These are phyloP conservation scores for Ogataea nitratoaversa DNA, from an alignment of 805 yeast genomes.

Conservation along the genomic window DNA sequence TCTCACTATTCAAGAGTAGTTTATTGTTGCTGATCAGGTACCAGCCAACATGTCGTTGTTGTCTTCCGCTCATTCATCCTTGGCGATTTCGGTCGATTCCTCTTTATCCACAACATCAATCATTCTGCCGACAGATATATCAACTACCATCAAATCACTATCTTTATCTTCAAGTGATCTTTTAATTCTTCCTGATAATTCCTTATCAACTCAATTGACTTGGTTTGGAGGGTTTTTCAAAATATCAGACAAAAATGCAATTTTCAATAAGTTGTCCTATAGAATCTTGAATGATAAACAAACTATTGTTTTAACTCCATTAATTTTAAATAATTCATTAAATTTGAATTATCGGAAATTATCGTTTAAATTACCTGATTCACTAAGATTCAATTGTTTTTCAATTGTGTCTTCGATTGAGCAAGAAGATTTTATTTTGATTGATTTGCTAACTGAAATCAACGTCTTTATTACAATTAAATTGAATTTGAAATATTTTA, in stretches of 20 bases:
- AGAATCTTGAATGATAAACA: constrained; percentile 10
- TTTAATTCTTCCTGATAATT: background rate
- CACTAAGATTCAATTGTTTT: constrained; percentile 34
- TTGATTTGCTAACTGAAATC: constrained; percentile 51
- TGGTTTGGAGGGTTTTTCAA: constrained; percentile 13
- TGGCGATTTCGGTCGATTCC: constrained; percentile 12
- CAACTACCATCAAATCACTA: constrained; percentile 11
- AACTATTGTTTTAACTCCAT: constrained; percentile 34
- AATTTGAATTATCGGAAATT: constrained; percentile 35
- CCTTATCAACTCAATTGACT: constrained; percentile 4
- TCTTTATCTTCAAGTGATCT: constrained; percentile 3
- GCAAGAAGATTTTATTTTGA: constrained; percentile 31
- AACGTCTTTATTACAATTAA: constrained; percentile 50
- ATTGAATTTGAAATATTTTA: constrained; percentile 42
- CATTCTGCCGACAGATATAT: constrained; percentile 10
- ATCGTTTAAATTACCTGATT: constrained; percentile 36
- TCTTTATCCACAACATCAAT: constrained; percentile 1
- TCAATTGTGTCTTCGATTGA: constrained; percentile 29
- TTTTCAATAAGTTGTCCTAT: constrained; percentile 12
- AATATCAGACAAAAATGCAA: constrained; percentile 7
- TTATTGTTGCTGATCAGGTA: no score
- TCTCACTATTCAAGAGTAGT: no score
- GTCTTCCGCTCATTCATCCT: constrained; percentile 3
- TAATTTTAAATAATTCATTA: constrained; percentile 33
- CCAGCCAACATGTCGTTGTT: no score